phyloP scores from a whole-genome alignment of 768 basidiomycete genomes.

The Boletus eberwhitei region DNA sequence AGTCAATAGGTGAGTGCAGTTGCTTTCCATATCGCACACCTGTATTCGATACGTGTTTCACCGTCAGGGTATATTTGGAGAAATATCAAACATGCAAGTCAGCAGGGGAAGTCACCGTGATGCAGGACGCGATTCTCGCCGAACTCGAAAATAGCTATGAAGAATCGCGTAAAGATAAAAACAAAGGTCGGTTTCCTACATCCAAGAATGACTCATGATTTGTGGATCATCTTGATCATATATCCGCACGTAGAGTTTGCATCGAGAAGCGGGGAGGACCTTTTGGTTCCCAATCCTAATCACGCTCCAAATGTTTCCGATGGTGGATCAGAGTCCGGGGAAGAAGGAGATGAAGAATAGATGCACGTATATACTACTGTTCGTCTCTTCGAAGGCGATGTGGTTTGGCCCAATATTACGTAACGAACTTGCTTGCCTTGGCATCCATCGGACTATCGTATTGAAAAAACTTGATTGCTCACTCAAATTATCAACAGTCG shows the following conservation, averaged over 20 bases:
- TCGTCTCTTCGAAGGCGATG: not conserved
- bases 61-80: slow-evolving; percentile 48
- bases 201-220: not conserved
- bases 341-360: slow-evolving; percentile 15
- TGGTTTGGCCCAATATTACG: not conserved
- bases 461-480: not conserved
- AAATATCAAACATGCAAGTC: slow-evolving; percentile 71
- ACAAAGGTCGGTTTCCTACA: slow-evolving; percentile 41
- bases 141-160: slow-evolving; percentile 64
- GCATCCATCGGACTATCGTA: not conserved
- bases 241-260: slow-evolving; percentile 7
- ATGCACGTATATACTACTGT: not conserved
- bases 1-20: slow-evolving; percentile 63
- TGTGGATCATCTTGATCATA: not conserved
- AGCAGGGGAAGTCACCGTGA: slow-evolving; percentile 51
- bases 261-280: slow-evolving; percentile 48
- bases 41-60: not conserved
- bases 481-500: not conserved
- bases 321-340: slow-evolving; percentile 15
- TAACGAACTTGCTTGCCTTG: not conserved
- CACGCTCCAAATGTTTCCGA: slow-evolving; percentile 32
- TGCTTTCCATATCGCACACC: not conserved
- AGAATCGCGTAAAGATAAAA: slow-evolving; percentile 44
- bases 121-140: slow-evolving; percentile 66
- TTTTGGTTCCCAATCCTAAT: slow-evolving; percentile 70